Base-by-base conservation (phyloP, 2,329 filamentous ascomycete genomes). In the Sordariomycetes sp. region DNA sequence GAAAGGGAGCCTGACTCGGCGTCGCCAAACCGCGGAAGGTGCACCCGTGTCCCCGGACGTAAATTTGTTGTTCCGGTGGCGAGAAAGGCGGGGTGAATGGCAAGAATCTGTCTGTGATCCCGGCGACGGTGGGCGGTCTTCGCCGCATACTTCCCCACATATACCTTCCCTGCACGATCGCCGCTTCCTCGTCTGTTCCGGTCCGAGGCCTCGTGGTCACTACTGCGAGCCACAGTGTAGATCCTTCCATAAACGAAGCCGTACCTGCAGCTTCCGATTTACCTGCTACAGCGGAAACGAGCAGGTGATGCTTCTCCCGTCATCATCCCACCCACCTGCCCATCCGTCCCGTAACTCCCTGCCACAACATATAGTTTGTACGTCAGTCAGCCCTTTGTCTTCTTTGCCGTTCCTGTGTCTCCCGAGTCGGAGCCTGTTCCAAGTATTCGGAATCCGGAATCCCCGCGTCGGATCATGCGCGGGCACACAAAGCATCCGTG, bases 171-270 rank as follows among this genome's bases (percentile, higher is more conserved):
- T 17, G 36, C 36, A 39, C 10, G 8, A 32, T 8, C 28, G 28
- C 28, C 28, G 28, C 28, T 32, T 32, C 28, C 36, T 39, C 15
- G 39, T 17, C 15, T 45, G 15, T 17, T 45, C 10, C 15, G 15
- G n/a, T 15, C 39, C n/a, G 15, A 15, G 39, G 15, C 39, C 15
- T n/a, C 39, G 15, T 45, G n/a, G 39, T 45, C 13, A 7, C 8
- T 15, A 45, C 12, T 50, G n/a, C 20, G 2, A 24, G 45, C 20
- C n/a, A 10, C 45, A 50, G 45, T 22, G 50, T n/a, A 57, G 55
- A 57, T 57, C 55, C 45, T 32, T 53, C 50, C 28, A 50, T 35
- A 20, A 50, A 57, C 53, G 55, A 57, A 42, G 55, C 51, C 17
- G 55, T 48, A 32, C 34, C 48, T 53, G 55, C 55, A 57, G 50